A percentile compares a stretch with the other conserved stretches of the same genome.
Evolutionary conservation across 2,329 filamentous ascomycete genomes (phyloP).

Genomic region (Penicillium sp.): DNA sequence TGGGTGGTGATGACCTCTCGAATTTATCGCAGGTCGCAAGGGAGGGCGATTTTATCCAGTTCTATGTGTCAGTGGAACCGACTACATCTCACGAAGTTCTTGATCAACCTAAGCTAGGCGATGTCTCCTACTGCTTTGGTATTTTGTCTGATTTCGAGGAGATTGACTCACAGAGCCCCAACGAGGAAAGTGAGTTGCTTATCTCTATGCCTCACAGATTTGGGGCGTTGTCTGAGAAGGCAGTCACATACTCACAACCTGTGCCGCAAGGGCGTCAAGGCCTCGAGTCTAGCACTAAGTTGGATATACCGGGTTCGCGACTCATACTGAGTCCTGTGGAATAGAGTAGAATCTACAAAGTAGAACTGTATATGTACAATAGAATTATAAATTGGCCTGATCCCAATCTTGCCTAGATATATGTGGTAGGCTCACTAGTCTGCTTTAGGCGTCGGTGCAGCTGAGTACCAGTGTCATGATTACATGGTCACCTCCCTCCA

Average conservation of each 20-base stretch:
- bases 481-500: neutral
- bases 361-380: constrained; percentile 1
- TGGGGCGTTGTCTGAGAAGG: constrained; percentile 39
- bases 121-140: constrained; percentile 4
- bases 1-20: constrained; percentile 30
- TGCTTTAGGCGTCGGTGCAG: neutral
- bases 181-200: constrained; percentile 15
- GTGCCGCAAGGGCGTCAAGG: constrained; percentile 5
- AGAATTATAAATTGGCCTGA: too few relatives aligned
- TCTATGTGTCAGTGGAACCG: constrained; percentile 35
- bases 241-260: constrained; percentile 32
- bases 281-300: constrained; percentile 27
- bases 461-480: neutral
- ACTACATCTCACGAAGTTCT: neutral
- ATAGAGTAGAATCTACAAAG: neutral
- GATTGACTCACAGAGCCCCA: neutral
- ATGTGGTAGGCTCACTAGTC: neutral
- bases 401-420: neutral
- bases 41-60: constrained; percentile 38
- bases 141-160: constrained; percentile 2
- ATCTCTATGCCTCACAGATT: constrained; percentile 29
- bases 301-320: constrained; percentile 33
- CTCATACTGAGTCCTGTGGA: constrained; percentile 16
- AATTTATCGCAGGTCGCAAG: constrained; percentile 37
- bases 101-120: too few relatives aligned